Percentiles rank a stretch among this genome's conserved stretches.
Conservation (phyloP, 2,329 filamentous ascomycete genomes). For the Cladobotryum protrusum region DNA sequence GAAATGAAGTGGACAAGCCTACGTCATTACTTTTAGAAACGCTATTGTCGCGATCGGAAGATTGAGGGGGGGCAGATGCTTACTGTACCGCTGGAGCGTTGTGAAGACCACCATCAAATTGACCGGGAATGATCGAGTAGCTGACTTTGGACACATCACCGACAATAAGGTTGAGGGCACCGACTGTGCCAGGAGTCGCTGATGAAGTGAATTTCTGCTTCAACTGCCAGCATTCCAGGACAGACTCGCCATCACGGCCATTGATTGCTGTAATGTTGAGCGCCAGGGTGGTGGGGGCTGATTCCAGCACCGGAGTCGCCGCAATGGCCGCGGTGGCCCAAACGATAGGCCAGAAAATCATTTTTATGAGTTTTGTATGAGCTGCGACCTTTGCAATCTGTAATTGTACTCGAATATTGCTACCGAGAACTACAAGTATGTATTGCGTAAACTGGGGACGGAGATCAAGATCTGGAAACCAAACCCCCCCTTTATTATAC, state of each 20-base stretch:
- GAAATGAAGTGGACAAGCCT: slow-evolving; percentile 33
- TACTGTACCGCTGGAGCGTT: slow-evolving; percentile 37
- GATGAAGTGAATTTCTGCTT: slow-evolving; percentile 17
- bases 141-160: slow-evolving; percentile 27
- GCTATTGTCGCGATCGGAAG: neutral
- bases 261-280: slow-evolving; percentile 38
- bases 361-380: neutral
- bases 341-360: neutral
- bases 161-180: slow-evolving; percentile 25
- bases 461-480: too few species aligned
- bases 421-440: too few species aligned
- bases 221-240: slow-evolving; percentile 42
- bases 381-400: too few species aligned
- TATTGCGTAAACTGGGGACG: too few species aligned
- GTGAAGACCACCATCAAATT: slow-evolving; percentile 35
- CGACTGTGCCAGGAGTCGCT: slow-evolving; percentile 25
- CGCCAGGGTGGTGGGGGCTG: slow-evolving; percentile 10
- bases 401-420: too few species aligned
- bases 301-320: neutral
- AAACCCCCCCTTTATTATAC: too few species aligned
- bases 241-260: slow-evolving; percentile 31
- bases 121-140: slow-evolving; percentile 31
- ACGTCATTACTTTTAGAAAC: neutral
- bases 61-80: neutral
- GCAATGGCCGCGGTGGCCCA: neutral